phyloP scores from a whole-genome alignment of 164 flowering plant genomes.

The Echeveria elegans region DNA sequence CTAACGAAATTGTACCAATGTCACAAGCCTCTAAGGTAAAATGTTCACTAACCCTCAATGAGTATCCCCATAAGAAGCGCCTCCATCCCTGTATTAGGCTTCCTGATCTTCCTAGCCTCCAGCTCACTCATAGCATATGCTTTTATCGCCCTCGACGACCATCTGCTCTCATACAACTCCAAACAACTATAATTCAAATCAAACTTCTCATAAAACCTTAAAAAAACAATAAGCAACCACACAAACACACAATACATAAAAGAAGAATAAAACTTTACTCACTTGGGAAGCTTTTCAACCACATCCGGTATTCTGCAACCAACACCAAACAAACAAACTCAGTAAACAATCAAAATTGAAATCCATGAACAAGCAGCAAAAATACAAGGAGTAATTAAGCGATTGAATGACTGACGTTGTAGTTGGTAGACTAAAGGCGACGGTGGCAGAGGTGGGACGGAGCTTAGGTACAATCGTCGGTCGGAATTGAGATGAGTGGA shows the following conservation, averaged over 20 bases:
- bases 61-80: conserved; percentile 7
- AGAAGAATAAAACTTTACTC: background rate
- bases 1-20: background rate
- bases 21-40: background rate
- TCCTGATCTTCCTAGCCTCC: conserved; percentile 6
- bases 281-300: background rate
- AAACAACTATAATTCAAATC: background rate
- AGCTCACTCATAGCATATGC: conserved; percentile 6
- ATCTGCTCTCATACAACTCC: background rate
- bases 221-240: background rate
- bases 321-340: background rate
- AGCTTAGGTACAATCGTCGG: background rate
- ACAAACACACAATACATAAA: background rate
- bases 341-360: background rate
- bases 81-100: background rate
- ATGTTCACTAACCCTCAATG: background rate
- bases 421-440: conserved; percentile 1
- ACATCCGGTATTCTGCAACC: background rate
- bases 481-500: background rate
- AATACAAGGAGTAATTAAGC: background rate
- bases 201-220: background rate
- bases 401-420: background rate
- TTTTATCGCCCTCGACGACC: conserved; percentile 3
- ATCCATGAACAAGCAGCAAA: background rate
- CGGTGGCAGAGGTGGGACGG: conserved; percentile 2